Percentiles rank a stretch among this genome's conserved stretches.
Evolutionary conservation across 148 eudicot genomes (phyloP).

Genomic region (Suaeda aralocaspica): DNA sequence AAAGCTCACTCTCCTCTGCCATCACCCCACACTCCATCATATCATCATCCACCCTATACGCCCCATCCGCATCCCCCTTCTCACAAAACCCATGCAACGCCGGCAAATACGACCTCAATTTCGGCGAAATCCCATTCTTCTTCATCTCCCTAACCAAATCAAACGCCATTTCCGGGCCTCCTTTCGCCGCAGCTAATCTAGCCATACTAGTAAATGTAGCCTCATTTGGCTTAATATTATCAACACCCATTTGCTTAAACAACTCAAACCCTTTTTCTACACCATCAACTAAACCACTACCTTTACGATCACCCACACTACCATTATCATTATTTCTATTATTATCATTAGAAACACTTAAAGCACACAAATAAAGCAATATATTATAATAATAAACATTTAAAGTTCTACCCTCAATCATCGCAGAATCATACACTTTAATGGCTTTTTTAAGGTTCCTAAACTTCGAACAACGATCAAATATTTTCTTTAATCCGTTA

Average conservation of each 20-base stretch:
- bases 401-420: constrained; percentile 32
- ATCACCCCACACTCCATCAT: constrained; percentile 69
- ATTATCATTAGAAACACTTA: constrained; percentile 7
- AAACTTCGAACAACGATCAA: constrained; percentile 61
- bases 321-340: background rate
- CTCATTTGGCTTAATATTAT: constrained; percentile 70
- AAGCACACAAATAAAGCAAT: constrained; percentile 68
- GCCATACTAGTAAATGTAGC: constrained; percentile 90
- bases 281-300: constrained; percentile 23
- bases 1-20: constrained; percentile 70
- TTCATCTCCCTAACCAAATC: constrained; percentile 69
- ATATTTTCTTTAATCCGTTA: constrained; percentile 36
- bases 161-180: constrained; percentile 86
- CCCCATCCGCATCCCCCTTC: constrained; percentile 58
- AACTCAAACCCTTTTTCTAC: constrained; percentile 77
- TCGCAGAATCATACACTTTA: constrained; percentile 51
- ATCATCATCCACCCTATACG: constrained; percentile 66
- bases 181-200: constrained; percentile 65
- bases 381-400: constrained; percentile 56
- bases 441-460: constrained; percentile 53
- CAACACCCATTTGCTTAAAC: constrained; percentile 55
- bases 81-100: constrained; percentile 76
- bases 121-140: constrained; percentile 46
- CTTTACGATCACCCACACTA: background rate
- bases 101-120: constrained; percentile 83